Evolutionary conservation across 2,329 filamentous ascomycete genomes (phyloP).

Genomic region (Colletotrichum higginsianum): DNA sequence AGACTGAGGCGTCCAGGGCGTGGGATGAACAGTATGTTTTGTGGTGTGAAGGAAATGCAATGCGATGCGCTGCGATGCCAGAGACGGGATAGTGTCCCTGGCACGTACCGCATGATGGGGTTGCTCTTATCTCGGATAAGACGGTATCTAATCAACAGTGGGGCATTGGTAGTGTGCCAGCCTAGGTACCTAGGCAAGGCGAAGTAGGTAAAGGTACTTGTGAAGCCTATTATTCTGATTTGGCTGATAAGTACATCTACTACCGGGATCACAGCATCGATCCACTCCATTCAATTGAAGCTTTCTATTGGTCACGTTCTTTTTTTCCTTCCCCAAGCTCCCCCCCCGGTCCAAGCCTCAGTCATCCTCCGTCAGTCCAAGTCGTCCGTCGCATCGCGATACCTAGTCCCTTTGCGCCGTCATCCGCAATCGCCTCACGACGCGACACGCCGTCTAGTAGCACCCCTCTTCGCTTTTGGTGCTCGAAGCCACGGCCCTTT

Average conservation of each 20-base stretch:
- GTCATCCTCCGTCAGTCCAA: not conserved
- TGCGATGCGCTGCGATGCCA: not conserved
- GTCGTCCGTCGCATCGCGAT: constrained; percentile 16
- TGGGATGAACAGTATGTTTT: not conserved
- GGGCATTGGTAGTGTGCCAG: fast-evolving
- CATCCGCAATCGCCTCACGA: not conserved
- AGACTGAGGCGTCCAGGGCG: not conserved
- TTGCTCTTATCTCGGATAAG: constrained; percentile 5
- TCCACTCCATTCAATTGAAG: constrained; percentile 10
- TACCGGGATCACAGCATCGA: too few relatives aligned
- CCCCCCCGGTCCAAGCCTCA: not conserved
- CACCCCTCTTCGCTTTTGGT: not conserved
- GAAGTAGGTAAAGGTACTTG: not conserved
- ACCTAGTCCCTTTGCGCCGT: constrained; percentile 8
- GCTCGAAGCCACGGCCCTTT: too few relatives aligned
- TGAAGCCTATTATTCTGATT: fast-evolving
- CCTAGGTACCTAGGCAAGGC: not conserved
- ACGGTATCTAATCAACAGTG: not conserved
- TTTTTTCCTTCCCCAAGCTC: constrained; percentile 8
- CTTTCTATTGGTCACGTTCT: constrained; percentile 24
- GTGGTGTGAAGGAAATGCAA: not conserved
- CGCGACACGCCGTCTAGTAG: not conserved
- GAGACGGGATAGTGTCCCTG: not conserved
- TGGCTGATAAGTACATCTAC: not conserved
- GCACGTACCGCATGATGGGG: not conserved